Percentiles rank a stretch among this genome's conserved stretches.
Evolutionary conservation across 208 protist genomes (phyloP).

Genomic region (Trypanosomatidae sp.): DNA sequence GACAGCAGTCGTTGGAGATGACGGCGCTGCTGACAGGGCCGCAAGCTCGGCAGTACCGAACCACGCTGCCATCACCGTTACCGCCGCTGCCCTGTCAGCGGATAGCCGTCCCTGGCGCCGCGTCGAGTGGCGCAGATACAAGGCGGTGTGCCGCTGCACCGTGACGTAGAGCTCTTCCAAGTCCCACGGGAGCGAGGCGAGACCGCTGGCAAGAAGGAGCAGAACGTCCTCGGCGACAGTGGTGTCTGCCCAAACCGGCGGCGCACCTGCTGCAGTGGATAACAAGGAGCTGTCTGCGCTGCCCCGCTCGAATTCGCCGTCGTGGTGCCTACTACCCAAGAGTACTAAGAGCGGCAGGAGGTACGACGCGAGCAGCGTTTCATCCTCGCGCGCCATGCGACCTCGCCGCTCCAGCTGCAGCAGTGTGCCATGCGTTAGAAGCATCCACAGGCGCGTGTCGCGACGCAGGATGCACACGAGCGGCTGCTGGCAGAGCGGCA

Average conservation of each 20-base stretch:
- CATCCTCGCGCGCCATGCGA: conserved; percentile 34
- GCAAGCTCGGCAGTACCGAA: conserved; percentile 7
- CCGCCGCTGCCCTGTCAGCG: background rate
- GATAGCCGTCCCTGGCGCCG: background rate
- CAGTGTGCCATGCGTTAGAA: conserved; percentile 37
- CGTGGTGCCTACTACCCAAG: background rate
- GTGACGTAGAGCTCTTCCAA: conserved; percentile 31
- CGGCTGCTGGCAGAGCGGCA: background rate
- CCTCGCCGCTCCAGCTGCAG: conserved; percentile 42
- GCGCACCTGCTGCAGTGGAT: background rate
- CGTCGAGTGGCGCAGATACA: conserved; percentile 18
- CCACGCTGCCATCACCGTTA: conserved; percentile 14
- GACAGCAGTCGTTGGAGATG: background rate
- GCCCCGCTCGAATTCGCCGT: background rate
- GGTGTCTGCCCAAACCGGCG: conserved; percentile 8
- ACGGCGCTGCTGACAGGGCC: background rate
- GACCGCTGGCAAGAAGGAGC: conserved; percentile 22
- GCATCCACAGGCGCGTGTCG: conserved; percentile 43
- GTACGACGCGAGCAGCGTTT: conserved; percentile 13
- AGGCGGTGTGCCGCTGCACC: conserved; percentile 33
- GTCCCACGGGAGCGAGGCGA: conserved; percentile 39
- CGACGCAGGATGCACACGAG: conserved; percentile 12
- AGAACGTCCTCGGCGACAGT: conserved; percentile 8
- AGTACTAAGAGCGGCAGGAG: conserved; percentile 37
- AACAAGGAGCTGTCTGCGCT: background rate